Evolutionary conservation across 306 rosid genomes (phyloP).

Genomic region (Quercus alba): DNA sequence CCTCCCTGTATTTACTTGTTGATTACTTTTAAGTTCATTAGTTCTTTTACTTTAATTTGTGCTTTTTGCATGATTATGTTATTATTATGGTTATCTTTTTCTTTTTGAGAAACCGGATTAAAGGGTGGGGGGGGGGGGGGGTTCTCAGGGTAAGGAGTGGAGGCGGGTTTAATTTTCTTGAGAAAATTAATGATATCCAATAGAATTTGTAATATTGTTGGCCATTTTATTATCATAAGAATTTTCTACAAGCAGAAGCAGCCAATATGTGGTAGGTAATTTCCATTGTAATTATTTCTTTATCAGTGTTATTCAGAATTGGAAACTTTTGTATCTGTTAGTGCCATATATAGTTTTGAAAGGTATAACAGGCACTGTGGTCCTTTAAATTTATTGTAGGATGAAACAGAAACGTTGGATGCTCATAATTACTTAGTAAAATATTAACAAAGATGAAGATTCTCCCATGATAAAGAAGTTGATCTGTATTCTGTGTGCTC

Average conservation of each 20-base stretch:
- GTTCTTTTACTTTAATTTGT: not conserved
- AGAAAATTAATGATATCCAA: not conserved
- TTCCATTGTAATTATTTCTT: too few relatives aligned
- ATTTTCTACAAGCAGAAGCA: not conserved
- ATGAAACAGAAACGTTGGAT: not conserved
- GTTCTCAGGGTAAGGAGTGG: not conserved
- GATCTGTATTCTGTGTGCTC: not conserved
- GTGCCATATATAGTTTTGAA: not conserved
- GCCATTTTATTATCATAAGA: not conserved
- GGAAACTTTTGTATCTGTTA: not conserved
- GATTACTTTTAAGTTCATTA: not conserved
- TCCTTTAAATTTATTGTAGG: not conserved
- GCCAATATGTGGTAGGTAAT: not conserved
- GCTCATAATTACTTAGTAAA: not conserved
- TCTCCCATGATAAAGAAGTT: not conserved
- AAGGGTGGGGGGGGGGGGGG: not conserved
- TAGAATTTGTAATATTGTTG: not conserved
- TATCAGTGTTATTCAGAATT: not conserved
- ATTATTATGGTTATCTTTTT: not conserved
- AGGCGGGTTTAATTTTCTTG: not conserved
- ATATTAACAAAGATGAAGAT: not conserved
- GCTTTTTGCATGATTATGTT: not conserved
- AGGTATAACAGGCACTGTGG: not conserved
- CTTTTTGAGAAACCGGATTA: not conserved
- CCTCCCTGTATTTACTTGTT: not conserved